A percentile compares a stretch with the other conserved stretches of the same genome.
These are phyloP conservation scores for Phallus indusiatus DNA, from an alignment of 768 basidiomycete species.

Conservation along the genomic window DNA sequence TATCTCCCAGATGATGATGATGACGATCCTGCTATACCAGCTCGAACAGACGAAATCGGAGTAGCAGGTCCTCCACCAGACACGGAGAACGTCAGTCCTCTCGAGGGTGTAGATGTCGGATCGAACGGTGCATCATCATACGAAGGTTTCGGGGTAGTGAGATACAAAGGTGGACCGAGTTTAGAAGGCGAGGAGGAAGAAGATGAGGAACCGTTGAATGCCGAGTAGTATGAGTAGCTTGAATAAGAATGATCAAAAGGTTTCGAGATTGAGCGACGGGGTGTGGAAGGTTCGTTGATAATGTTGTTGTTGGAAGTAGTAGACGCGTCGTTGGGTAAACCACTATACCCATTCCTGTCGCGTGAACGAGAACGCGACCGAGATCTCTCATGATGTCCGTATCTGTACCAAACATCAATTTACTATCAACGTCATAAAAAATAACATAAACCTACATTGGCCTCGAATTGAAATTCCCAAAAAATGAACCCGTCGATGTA, in stretches of 20 bases:
- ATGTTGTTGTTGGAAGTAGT: not conserved
- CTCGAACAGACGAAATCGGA: not conserved
- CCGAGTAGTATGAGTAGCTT: no score
- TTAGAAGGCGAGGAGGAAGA: not conserved
- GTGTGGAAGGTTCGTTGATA: not conserved
- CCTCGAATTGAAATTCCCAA: no score
- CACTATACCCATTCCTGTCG: not conserved
- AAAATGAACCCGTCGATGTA: no score
- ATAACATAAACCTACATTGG: no score
- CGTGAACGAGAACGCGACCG: not conserved
- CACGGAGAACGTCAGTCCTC: slow-evolving; percentile 49
- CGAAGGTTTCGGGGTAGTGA: not conserved
- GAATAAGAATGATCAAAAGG: not conserved
- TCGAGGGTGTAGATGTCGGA: slow-evolving; percentile 72
- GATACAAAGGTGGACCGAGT: not conserved
- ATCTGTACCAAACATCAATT: not conserved
- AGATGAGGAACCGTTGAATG: not conserved
- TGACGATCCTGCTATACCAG: not conserved
- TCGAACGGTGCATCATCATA: slow-evolving; percentile 47
- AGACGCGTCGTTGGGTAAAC: not conserved
- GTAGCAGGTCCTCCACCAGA: not conserved
- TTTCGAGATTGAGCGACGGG: not conserved
- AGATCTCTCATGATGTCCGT: not conserved
- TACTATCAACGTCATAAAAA: not conserved
- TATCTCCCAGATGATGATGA: not conserved